A percentile compares a stretch with the other conserved stretches of the same genome.
Evolutionary conservation across 2,329 filamentous ascomycete genomes (phyloP).

Genomic region (Ophiostoma sp.): DNA sequence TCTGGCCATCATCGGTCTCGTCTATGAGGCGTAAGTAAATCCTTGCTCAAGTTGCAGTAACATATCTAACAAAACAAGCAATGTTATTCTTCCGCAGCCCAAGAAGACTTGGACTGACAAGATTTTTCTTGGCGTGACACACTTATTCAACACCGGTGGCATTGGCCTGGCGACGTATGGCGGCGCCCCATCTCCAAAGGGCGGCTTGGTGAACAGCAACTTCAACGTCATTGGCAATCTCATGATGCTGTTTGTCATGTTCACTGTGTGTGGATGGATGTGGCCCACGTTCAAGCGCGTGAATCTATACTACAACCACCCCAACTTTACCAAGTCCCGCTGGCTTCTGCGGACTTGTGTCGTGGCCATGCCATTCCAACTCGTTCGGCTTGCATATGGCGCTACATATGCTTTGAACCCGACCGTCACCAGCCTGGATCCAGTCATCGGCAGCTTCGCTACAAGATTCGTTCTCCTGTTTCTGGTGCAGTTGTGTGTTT

Average conservation of each 20-base stretch:
- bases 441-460: constrained; percentile 28
- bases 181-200: not conserved
- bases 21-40: constrained; percentile 30
- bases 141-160: not conserved
- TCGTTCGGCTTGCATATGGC: constrained; percentile 28
- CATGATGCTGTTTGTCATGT: constrained; percentile 28
- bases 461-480: constrained; percentile 27
- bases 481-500: not conserved
- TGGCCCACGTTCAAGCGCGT: constrained; percentile 28
- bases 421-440: constrained; percentile 26
- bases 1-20: constrained; percentile 30
- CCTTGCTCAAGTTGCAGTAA: not conserved
- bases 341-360: constrained; percentile 24
- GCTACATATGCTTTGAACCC: constrained; percentile 29
- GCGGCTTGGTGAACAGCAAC: constrained; percentile 24
- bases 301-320: constrained; percentile 19
- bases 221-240: constrained; percentile 28
- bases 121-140: not conserved
- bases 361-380: constrained; percentile 28
- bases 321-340: constrained; percentile 26
- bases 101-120: not conserved
- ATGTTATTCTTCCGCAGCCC: not conserved
- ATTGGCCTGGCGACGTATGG: not conserved
- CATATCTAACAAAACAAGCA: constrained; percentile 1
- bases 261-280: constrained; percentile 28